These are phyloP conservation scores for Globisporangium orthogonon DNA, from an alignment of 352 stramenopile genomes.

Conservation along the genomic window DNA sequence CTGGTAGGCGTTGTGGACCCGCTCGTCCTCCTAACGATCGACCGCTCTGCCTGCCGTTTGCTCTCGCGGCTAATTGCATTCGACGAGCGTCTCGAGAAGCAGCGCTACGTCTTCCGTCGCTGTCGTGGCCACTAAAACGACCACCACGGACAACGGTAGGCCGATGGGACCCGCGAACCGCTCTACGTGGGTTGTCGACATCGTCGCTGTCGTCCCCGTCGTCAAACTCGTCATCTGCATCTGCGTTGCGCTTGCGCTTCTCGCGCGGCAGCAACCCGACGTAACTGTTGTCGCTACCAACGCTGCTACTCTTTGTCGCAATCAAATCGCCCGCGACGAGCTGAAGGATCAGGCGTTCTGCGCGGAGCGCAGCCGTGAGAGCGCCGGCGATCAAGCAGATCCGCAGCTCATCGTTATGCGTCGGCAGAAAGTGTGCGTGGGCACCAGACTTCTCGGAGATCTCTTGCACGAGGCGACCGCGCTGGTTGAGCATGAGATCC, in stretches of 20 bases:
- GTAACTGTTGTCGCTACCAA: neutral
- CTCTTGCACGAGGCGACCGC: slow-evolving; percentile 45
- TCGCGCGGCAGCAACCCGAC: slow-evolving; percentile 1
- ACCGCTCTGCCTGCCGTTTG: neutral
- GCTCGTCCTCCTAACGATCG: neutral
- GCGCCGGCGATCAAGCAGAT: slow-evolving; percentile 55
- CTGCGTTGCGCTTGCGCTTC: slow-evolving; percentile 31
- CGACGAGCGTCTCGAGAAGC: neutral
- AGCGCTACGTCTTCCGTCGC: neutral
- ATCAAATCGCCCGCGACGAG: slow-evolving; percentile 51
- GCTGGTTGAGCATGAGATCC: slow-evolving; percentile 38
- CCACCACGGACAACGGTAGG: neutral
- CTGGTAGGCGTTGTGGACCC: neutral
- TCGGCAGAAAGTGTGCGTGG: slow-evolving; percentile 35
- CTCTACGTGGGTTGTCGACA: neutral
- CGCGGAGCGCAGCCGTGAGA: slow-evolving; percentile 37
- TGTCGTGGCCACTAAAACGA: neutral
- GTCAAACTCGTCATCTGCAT: slow-evolving; percentile 8
- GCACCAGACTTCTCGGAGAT: slow-evolving; percentile 45
- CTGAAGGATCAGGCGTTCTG: slow-evolving; percentile 49
- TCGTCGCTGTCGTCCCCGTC: slow-evolving; percentile 13
- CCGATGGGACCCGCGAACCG: neutral
- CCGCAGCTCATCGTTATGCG: slow-evolving; percentile 29
- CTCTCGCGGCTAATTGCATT: neutral
- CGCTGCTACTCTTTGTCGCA: slow-evolving; percentile 24